Evolutionary conservation across 768 basidiomycete genomes (phyloP), one percentile per base, ranked within the genome.

Genomic region (Paxillus involutus): DNA sequence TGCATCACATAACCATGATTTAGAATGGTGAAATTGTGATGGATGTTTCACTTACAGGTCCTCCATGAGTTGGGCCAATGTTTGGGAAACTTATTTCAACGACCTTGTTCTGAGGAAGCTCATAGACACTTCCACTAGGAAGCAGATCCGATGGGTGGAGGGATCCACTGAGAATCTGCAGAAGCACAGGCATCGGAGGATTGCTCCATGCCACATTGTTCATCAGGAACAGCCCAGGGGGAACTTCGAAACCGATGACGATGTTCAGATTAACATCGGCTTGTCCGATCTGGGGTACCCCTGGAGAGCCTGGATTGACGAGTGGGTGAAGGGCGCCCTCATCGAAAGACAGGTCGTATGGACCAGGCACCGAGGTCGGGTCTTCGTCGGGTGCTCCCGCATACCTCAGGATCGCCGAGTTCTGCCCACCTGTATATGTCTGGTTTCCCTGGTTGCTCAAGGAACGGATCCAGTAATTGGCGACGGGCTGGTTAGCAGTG

Each of bases 151-250:
- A 67, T 0, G 83, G 72, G 11, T 73, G 70, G 26, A 61, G 61
- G 0, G 77, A 76, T 0, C 85, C 85, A 51, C 78, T 83, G 33
- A 86, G 63, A 33, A 85, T 81, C 58, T 86, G 85, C 1, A 84
- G 73, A 14, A 86, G 73, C 4, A 83, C 80, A 0, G 85, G 83
- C 1, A 77, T 65, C 0, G 71, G 63, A 0, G 83, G 80, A 6
- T 71, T 62, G 6, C 62, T 24, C 48, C 64, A 83, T 16, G 74
- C 60, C n/a, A 44, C 53, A 8, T 59, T 62, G 44, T 72, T 71
- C 14, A 73, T 21, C 2, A 56, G 61, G 44, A 61, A 72, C 8
- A 11, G 24, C 1, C 39, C 47, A 0, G 16, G 7, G 16, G 32
- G 26, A 26, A 3, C 26, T 26, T 26, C 0, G 2, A 24, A 1